A percentile compares a stretch with the other conserved stretches of the same genome.
phyloP scores from a whole-genome alignment of 306 rosid genomes.

The Vigna radiata region DNA sequence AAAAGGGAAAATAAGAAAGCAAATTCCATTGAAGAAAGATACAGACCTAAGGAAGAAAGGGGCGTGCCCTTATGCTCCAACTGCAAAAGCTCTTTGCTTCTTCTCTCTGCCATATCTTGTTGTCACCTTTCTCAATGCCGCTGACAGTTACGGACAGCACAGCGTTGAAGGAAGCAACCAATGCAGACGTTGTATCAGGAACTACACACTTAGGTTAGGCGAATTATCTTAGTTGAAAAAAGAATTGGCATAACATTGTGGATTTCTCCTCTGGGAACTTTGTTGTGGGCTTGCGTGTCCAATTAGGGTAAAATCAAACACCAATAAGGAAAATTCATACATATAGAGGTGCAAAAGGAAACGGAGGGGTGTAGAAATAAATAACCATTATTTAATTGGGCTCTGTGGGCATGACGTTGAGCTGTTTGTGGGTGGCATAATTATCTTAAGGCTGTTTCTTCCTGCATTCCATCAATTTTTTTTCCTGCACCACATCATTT shows the following conservation, averaged over 20 bases:
- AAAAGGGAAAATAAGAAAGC: not conserved
- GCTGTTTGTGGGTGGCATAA: no score
- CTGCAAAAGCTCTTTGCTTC: constrained; percentile 82
- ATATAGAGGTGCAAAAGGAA: no score
- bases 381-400: no score
- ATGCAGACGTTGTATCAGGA: not conserved
- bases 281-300: not conserved
- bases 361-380: no score
- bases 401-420: no score
- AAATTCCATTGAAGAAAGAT: not conserved
- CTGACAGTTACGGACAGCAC: not conserved
- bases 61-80: constrained; percentile 62
- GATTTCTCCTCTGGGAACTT: not conserved
- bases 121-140: not conserved
- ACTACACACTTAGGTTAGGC: not conserved
- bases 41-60: constrained; percentile 61
- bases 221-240: not conserved
- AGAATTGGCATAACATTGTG: not conserved
- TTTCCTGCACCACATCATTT: no score
- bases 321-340: no score
- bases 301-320: no score
- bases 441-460: no score
- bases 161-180: not conserved
- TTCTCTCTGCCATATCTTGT: constrained; percentile 58
- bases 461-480: no score